Base-by-base conservation (phyloP, 2,329 filamentous ascomycete species). In the Fusarium continuum region DNA sequence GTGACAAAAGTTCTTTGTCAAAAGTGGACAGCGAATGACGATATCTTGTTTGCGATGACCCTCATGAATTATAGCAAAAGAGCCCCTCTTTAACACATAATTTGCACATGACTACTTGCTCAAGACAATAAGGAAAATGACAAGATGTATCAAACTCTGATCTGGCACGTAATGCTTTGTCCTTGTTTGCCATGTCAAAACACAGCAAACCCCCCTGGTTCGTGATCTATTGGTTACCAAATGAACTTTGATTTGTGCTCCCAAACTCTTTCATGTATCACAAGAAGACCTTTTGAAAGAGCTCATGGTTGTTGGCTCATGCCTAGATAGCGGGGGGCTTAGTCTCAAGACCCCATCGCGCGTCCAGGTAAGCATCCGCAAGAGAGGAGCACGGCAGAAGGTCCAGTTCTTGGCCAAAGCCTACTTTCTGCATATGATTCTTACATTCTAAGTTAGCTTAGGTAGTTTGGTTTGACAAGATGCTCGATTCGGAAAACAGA, bases 401-500 rank as follows among this genome's bases (percentile, higher is more conserved):
- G 17, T 32, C 40, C 40, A 53, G 25, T 40, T 36, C 48, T 54
- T 60, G 51, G 36, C 36, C 40, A 54, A 58, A 32, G 36, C 40
- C 40, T 51, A 44, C 36, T 44, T 67, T 39, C 48, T 63, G 26
- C 54, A 53, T 40, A 29, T 48, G 41, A 19, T 39, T 54, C 46
- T 39, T 57, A 46, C 45, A 36, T 22, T 53, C 32, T 31, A 29
- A 38, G 50, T 29, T 66, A 52, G 43, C 41, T 38, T 58, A 36
- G n/a, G 43, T 34, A 22, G 25, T 46, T 49, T 40, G 58, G 69
- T 69, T 56, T 59, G 49, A 71, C 69, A 66, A 68, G 28, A 38
- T 44, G 25, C 76, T 71, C 49, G 51, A 77, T 76, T 40, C 40
- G 76, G 76, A 75, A 79, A 74, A 69, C 61, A 60, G 73, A 79